A percentile compares a stretch with the other conserved stretches of the same genome.
Conservation (phyloP, 2,329 filamentous ascomycete genomes). For the Trichoderma pleuroti region DNA sequence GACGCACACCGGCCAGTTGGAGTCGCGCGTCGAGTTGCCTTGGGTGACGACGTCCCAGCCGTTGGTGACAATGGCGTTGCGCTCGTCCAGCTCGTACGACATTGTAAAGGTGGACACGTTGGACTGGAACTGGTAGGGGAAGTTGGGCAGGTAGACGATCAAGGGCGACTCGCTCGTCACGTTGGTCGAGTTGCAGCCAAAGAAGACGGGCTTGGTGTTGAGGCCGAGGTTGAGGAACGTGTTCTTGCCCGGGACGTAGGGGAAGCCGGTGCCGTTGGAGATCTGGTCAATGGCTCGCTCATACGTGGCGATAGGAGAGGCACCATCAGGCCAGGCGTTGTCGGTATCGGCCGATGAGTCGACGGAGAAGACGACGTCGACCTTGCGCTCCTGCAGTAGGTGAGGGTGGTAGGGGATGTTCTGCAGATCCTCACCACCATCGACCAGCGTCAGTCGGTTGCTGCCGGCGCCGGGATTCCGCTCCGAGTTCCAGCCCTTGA, state of each 20-base stretch:
- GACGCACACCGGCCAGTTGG: constrained; percentile 76
- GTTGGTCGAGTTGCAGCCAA: constrained; percentile 58
- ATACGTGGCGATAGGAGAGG: constrained; percentile 56
- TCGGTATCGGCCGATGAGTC: constrained; percentile 62
- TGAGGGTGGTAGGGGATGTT: constrained; percentile 75
- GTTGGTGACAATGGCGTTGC: constrained; percentile 80
- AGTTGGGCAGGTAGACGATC: constrained; percentile 77
- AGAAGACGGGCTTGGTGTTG: constrained; percentile 59
- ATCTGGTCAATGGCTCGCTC: constrained; percentile 47
- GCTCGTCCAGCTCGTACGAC: constrained; percentile 59
- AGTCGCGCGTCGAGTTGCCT: constrained; percentile 73
- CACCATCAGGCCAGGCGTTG: constrained; percentile 58
- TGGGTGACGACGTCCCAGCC: constrained; percentile 80
- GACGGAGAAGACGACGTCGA: constrained; percentile 63
- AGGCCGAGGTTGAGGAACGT: constrained; percentile 57
- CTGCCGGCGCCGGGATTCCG: constrained; percentile 43
- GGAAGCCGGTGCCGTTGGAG: constrained; percentile 55
- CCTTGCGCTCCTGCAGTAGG: constrained; percentile 44
- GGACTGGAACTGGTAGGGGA: constrained; percentile 70
- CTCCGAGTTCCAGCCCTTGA: constrained; percentile 48
- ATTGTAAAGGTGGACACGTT: constrained; percentile 78
- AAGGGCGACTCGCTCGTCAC: constrained; percentile 58
- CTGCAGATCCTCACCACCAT: constrained; percentile 75
- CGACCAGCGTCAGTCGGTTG: constrained; percentile 65
- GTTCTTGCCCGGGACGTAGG: constrained; percentile 51